Evolutionary conservation across 495 filamentous ascomycete species (phyloP).

Genomic region (Venustampulla echinocandica): DNA sequence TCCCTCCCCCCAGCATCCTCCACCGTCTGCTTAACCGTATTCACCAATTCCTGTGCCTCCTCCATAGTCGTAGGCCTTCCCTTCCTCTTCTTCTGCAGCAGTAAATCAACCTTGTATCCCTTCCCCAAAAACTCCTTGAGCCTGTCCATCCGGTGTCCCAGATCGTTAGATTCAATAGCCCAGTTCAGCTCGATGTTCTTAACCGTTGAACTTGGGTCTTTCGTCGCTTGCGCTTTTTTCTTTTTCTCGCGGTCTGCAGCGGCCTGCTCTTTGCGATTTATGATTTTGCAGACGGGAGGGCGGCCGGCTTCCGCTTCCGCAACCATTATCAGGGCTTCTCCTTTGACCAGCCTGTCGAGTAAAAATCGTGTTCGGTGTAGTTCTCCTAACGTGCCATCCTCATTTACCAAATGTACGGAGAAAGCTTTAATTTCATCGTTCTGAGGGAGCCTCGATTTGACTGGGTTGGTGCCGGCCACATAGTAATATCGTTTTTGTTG

Average conservation of each 20-base stretch:
- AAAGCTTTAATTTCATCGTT: constrained; percentile 48
- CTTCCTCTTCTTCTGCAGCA: constrained; percentile 39
- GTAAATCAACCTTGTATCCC: constrained; percentile 53
- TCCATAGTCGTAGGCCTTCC: constrained; percentile 25
- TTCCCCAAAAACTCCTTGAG: constrained; percentile 54
- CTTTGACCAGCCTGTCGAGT: constrained; percentile 40
- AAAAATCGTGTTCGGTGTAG: constrained; percentile 34
- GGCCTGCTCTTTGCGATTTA: constrained; percentile 39
- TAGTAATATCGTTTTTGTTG: constrained; percentile 17
- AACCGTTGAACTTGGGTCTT: constrained; percentile 15
- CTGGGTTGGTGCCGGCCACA: constrained; percentile 9
- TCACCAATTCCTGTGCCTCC: constrained; percentile 28
- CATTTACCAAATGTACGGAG: constrained; percentile 46
- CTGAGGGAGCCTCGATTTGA: constrained; percentile 21
- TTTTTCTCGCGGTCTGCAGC: constrained; percentile 17
- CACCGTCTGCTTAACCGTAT: constrained; percentile 24
- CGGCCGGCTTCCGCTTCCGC: constrained; percentile 24
- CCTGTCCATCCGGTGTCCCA: constrained; percentile 50
- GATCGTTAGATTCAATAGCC: constrained; percentile 64
- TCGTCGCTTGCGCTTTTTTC: constrained; percentile 21
- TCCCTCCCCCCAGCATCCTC: constrained; percentile 30
- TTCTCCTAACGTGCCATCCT: constrained; percentile 37
- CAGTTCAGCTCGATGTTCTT: constrained; percentile 83
- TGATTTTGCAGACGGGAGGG: constrained; percentile 57
- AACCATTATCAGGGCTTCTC: constrained; percentile 52